Conservation (phyloP, 768 basidiomycete genomes). For the Pleurotus ostreatus region DNA sequence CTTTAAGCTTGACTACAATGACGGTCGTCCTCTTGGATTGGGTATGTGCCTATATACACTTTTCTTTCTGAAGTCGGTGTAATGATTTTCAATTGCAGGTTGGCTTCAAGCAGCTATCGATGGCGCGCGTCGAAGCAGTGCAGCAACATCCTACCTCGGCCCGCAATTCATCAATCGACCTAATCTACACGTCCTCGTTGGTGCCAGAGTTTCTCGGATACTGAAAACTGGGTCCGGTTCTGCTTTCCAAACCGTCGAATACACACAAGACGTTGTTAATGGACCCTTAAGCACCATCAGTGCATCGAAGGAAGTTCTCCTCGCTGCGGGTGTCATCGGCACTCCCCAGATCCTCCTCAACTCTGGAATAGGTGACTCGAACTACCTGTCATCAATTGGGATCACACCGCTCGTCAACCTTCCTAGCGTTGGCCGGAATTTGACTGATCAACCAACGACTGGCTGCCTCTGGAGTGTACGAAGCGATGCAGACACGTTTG, state of each 20-base stretch:
- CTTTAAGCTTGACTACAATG: constrained; percentile 29
- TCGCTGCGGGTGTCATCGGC: constrained; percentile 31
- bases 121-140: constrained; percentile 23
- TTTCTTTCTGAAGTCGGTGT: background rate
- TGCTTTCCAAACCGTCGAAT: constrained; percentile 17
- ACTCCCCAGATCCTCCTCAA: constrained; percentile 30
- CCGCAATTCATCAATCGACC: constrained; percentile 19
- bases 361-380: constrained; percentile 29
- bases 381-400: constrained; percentile 15
- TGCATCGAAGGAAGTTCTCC: constrained; percentile 21
- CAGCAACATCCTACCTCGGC: constrained; percentile 27
- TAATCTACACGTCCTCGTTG: constrained; percentile 29
- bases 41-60: constrained; percentile 11
- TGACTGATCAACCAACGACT: constrained; percentile 26
- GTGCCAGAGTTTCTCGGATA: constrained; percentile 15
- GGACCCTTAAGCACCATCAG: constrained; percentile 12
- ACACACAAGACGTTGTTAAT: constrained; percentile 2
- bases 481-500: constrained; percentile 19
- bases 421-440: constrained; percentile 26
- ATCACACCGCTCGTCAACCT: constrained; percentile 22
- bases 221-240: constrained; percentile 1
- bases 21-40: constrained; percentile 25
- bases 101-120: constrained; percentile 24
- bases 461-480: constrained; percentile 21
- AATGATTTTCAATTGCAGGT: constrained; percentile 12